Evolutionary conservation across 208 protist genomes (phyloP), one percentile per base, ranked within the genome.

Genomic region (Angomonas deanei): DNA sequence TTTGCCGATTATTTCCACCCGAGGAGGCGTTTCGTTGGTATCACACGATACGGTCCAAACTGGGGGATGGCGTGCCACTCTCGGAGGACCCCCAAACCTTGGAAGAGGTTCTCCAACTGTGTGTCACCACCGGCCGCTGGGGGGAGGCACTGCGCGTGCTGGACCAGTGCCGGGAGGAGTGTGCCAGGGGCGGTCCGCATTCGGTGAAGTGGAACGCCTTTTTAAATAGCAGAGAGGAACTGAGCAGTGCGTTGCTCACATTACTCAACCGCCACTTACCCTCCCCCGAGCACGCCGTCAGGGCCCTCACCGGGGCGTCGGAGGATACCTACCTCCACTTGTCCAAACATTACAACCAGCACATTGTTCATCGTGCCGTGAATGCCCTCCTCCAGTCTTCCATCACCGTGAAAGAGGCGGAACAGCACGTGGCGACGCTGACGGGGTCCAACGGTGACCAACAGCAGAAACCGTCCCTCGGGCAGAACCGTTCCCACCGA

Each of bases 51-150:
- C 42, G 13, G 23, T 5, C 4, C 3, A n/a, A 23, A 26, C 13
- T 26, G 19, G 42, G 42, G 23, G 42, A 73, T 23, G 33, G 49
- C 27, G 59, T 84, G 15, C 11, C 55, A 1, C 30, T 89, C 19
- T 23, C 47, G n/a, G 48, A 62, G 1, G 61, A 78, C 39, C 50
- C 52, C 19, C 61, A 72, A 1, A 83, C 70, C 1, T 67, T 72
- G 53, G 62, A 73, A 52, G 33, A 47, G 33, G 64, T 74, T 54
- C 59, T 82, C 60, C 50, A 66, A 34, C 15, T 42, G 23, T 91
- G 84, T 57, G 59, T 90, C 24, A 54, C 50, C 8, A 75, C 75
- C 0, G 61, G 73, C 48, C 70, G 72, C 15, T 92, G 86, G 86
- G 42, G 50, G 30, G 75, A 82, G 31, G 86, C 86, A n/a, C 50